Percentiles rank a stretch among this genome's conserved stretches.
These are phyloP conservation scores for Proliferodiscus dingleyae DNA, from an alignment of 2,329 filamentous ascomycete genomes.

Conservation along the genomic window DNA sequence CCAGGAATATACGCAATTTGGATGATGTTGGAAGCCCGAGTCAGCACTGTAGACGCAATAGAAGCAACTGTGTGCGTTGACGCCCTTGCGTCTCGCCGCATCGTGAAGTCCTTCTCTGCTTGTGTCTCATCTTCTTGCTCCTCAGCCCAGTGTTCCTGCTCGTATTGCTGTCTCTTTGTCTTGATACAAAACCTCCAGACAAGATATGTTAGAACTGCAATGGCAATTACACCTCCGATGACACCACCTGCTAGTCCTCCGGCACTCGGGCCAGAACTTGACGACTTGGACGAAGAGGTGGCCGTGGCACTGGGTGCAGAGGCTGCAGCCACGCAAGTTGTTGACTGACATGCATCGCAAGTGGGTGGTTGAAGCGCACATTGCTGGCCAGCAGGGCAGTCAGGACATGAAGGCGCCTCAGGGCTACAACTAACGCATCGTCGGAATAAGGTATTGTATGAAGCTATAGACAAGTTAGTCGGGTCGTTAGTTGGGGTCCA, in stretches of 20 bases:
- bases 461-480: slow-evolving; percentile 20
- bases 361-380: slow-evolving; percentile 56
- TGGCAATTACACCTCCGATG: slow-evolving; percentile 71
- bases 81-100: slow-evolving; percentile 57
- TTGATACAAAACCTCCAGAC: slow-evolving; percentile 88
- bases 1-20: slow-evolving; percentile 99
- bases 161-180: slow-evolving; percentile 65
- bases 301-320: slow-evolving; percentile 19
- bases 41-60: slow-evolving; percentile 91
- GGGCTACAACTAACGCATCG: slow-evolving; percentile 55
- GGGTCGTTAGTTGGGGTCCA: not conserved
- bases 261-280: slow-evolving; percentile 54
- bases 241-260: slow-evolving; percentile 92
- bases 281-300: slow-evolving; percentile 29
- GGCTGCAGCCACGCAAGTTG: slow-evolving; percentile 45
- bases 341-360: slow-evolving; percentile 55
- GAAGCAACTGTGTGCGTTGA: slow-evolving; percentile 85
- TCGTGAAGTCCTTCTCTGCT: slow-evolving; percentile 49
- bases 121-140: slow-evolving; percentile 46
- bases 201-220: slow-evolving; percentile 71
- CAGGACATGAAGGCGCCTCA: slow-evolving; percentile 51
- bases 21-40: slow-evolving; percentile 96
- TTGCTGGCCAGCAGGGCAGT: slow-evolving; percentile 48
- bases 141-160: slow-evolving; percentile 52
- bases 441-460: slow-evolving; percentile 41